A percentile compares a stretch with the other conserved stretches of the same genome.
Conservation (phyloP, 1,284 basidiomycete genomes). For the Prillingera fragicola region DNA sequence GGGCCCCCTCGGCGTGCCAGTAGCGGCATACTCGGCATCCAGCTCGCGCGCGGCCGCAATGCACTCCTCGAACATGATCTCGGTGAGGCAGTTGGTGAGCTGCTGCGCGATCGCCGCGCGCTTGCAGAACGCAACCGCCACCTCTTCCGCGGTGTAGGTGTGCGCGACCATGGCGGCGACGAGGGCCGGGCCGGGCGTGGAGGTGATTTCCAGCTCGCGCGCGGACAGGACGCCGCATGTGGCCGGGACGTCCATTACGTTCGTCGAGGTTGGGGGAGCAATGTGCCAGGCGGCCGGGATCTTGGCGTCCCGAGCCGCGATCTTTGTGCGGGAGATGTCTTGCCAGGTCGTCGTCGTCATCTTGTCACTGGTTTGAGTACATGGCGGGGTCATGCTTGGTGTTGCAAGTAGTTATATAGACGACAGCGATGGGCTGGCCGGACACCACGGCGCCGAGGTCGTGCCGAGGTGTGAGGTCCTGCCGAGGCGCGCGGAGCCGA, state of each 20-base stretch:
- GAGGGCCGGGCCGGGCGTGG: conserved; percentile 39
- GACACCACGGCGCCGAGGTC: too few relatives aligned
- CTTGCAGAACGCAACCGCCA: conserved; percentile 59
- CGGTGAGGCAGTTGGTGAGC: conserved; percentile 50
- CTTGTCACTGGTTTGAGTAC: background rate
- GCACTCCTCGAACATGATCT: conserved; percentile 46
- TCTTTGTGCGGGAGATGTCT: background rate
- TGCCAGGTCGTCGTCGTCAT: conserved; percentile 1
- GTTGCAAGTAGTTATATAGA: too few relatives aligned
- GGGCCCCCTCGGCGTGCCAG: conserved; percentile 44
- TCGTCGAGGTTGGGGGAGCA: background rate
- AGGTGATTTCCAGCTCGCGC: conserved; percentile 64
- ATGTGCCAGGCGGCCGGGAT: background rate
- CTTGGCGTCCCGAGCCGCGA: conserved; percentile 1
- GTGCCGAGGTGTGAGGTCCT: too few relatives aligned
- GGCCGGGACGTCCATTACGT: conserved; percentile 58
- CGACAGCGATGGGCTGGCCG: too few relatives aligned
- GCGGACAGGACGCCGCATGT: conserved; percentile 58
- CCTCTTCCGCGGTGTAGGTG: conserved; percentile 21
- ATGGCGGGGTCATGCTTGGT: too few relatives aligned
- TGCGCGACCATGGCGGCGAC: conserved; percentile 22
- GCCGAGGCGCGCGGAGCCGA: too few relatives aligned
- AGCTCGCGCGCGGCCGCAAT: conserved; percentile 41
- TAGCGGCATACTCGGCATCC: conserved; percentile 41
- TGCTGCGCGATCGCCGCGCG: conserved; percentile 75